phyloP scores from a whole-genome alignment of 768 basidiomycete species.

The Phanerochaete sordida region DNA sequence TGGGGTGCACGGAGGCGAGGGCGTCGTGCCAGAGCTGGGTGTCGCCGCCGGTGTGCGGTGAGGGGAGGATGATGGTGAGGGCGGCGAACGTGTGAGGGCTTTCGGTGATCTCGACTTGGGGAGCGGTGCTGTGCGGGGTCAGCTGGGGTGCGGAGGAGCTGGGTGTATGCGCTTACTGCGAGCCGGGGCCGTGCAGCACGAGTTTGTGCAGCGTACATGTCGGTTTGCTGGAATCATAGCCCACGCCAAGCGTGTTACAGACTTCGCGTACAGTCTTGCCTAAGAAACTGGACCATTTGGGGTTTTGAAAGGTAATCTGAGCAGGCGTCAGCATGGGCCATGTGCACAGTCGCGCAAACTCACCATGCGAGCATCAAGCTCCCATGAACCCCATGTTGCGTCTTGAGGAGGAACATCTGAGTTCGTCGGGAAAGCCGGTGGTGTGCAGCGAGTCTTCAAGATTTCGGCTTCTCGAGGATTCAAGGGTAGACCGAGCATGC shows the following conservation, averaged over 20 bases:
- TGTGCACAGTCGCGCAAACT: not conserved
- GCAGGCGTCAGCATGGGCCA: not conserved
- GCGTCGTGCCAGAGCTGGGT: conserved; percentile 39
- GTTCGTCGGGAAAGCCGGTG: conserved; percentile 42
- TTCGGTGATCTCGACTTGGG: conserved; percentile 50
- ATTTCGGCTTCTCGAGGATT: conserved; percentile 34
- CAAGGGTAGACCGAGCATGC: conserved; percentile 41
- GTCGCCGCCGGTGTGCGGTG: conserved; percentile 39
- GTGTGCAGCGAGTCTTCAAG: conserved; percentile 32
- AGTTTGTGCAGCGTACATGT: conserved; percentile 44
- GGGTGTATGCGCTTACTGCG: conserved; percentile 35
- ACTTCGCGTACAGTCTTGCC: conserved; percentile 27
- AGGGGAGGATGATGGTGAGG: conserved; percentile 44
- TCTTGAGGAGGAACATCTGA: conserved; percentile 42
- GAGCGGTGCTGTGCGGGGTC: conserved; percentile 29
- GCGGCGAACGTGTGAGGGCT: conserved; percentile 49
- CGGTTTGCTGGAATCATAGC: conserved; percentile 24
- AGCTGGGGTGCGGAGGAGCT: not conserved
- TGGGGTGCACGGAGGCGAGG: conserved; percentile 32
- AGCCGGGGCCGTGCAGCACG: conserved; percentile 43
- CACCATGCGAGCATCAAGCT: conserved; percentile 37
- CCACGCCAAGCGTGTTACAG: conserved; percentile 35
- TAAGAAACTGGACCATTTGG: conserved; percentile 38
- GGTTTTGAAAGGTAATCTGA: conserved; percentile 38
- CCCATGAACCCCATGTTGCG: conserved; percentile 46